Evolutionary conservation across 495 filamentous ascomycete species (phyloP), one percentile per base, ranked within the genome.

Genomic region (Penicillium subrubescens): DNA sequence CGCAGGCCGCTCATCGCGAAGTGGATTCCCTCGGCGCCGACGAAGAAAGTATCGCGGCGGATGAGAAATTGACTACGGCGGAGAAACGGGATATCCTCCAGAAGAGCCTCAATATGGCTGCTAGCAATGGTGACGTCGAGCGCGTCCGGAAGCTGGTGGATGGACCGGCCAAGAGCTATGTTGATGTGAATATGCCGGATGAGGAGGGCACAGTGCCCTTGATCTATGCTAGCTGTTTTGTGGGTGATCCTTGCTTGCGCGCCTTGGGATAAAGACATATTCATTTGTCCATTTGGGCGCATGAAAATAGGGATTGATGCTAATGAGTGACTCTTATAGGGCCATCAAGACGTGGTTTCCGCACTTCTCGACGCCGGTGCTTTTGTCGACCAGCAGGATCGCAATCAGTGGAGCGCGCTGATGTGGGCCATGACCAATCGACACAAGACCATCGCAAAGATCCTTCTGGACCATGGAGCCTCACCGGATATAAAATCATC

Each of bases 371-470:
- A 92, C 55, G 91, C 90, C 8, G 92, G 95, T 5, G 95, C 92
- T n/a, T 86, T 92, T 64, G 92, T 97, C 31, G 92, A 99, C 75
- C 87, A 90, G 71, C 95, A 97, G 77, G 95, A 99, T 73, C 88
- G 90, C 55, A 96, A 98, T 73, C 88, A 94, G 65, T 99, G 95
- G 95, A 99, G 92, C 73, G 89, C 95, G 19, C 80, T 99, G 68
- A 99, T 98, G 95, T 99, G 95, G 95, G 95, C 95, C 34, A 98
- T 97, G 92, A 98, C 95, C 43, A 99, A 98, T 73, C 83, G 93
- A 65, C 95, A 99, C 74, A 97, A 97, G 75, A 88, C 87, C 33
- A 98, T 99, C 68, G 92, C 92, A 25, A 97, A 97, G 71, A 81
- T 91, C 17, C 78, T 99, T 23, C 83, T 99, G 34, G 94, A 98